Evolutionary conservation across 164 flowering plant genomes (phyloP), one percentile per base, ranked within the genome.

Genomic region (Pachysandra terminalis): DNA sequence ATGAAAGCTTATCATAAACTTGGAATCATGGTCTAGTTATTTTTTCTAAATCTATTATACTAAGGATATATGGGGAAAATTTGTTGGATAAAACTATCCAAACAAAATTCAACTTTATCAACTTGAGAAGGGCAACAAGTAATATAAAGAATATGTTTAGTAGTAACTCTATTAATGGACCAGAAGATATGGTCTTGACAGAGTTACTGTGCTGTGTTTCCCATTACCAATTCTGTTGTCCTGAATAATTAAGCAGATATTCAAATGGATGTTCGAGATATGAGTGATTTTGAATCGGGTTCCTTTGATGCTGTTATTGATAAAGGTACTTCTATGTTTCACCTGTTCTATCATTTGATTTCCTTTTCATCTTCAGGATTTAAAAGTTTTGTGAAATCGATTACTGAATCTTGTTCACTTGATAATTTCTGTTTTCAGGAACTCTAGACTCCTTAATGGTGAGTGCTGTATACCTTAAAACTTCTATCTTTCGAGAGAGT

Each of bases 391-490:
- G 41, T 62, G 59, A 22, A 51, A 57, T 48, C 32, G 3, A 32
- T 54, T 35, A 28, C 49, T 78, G 61, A 68, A 26, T 54, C 51
- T 68, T 54, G 21, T 60, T 71, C 68, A 24, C 54, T 40, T 66
- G 54, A 32, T 63, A 24, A 65, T 63, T 74, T 55, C 27, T 64
- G 53, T 69, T 71, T 78, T 52, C 87, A 91, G 96, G 98, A 57
- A 92, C 93, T 68, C 82, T 92, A 32, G 98, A 92, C 77, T 86
- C 98, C 60, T 75, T 92, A 35, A 77, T 92, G 91, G 97, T 87
- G 84, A 88, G 94, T 84, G 63, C n/a, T 61, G 32, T 57, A 15
- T 64, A 27, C 57, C 68, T 70, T 48, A 16, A 59, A 70, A n/a
- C 16, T 61, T 26, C 22, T 63, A 32, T 37, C 17, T 71, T 76